phyloP scores from a whole-genome alignment of 495 filamentous ascomycete genomes.

The Daldinia decipiens region DNA sequence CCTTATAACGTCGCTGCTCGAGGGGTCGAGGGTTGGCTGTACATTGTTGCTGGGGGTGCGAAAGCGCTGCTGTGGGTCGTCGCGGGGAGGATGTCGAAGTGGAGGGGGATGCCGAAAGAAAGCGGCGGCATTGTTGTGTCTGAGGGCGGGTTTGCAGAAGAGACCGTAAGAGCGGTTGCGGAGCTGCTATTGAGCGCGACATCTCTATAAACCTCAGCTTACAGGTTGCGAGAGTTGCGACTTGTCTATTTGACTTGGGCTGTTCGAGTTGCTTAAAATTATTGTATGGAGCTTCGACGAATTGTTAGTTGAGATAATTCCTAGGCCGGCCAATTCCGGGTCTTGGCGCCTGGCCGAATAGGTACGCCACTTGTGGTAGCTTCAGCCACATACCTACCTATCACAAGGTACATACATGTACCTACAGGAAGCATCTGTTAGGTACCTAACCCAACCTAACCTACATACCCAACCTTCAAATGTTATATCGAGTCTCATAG shows the following conservation, averaged over 20 bases:
- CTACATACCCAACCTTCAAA: too few species aligned
- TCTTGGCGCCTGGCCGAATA: background rate
- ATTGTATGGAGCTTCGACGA: constrained; percentile 32
- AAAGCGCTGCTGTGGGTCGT: constrained; percentile 22
- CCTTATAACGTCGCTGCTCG: constrained; percentile 50
- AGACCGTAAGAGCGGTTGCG: constrained; percentile 36
- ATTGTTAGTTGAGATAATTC: constrained; percentile 20
- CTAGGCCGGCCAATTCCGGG: constrained; percentile 14
- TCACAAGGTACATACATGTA: too few species aligned
- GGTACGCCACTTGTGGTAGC: constrained; percentile 35
- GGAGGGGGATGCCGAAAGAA: constrained; percentile 38
- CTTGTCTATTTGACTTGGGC: constrained; percentile 2
- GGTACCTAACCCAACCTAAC: too few species aligned
- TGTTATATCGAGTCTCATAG: too few species aligned
- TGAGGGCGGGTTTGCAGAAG: constrained; percentile 32
- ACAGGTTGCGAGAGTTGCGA: background rate
- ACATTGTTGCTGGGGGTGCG: constrained; percentile 10
- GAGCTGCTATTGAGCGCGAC: constrained; percentile 36
- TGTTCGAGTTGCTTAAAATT: constrained; percentile 12
- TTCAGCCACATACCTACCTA: constrained; percentile 31
- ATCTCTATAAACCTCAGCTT: constrained; percentile 18
- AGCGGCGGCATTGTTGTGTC: constrained; percentile 33
- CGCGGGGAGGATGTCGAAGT: constrained; percentile 15
- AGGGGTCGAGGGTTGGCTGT: constrained; percentile 1
- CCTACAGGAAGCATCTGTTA: too few species aligned